phyloP scores from a whole-genome alignment of 352 stramenopile species.

The Hyaloperonospora arabidopsidis region DNA sequence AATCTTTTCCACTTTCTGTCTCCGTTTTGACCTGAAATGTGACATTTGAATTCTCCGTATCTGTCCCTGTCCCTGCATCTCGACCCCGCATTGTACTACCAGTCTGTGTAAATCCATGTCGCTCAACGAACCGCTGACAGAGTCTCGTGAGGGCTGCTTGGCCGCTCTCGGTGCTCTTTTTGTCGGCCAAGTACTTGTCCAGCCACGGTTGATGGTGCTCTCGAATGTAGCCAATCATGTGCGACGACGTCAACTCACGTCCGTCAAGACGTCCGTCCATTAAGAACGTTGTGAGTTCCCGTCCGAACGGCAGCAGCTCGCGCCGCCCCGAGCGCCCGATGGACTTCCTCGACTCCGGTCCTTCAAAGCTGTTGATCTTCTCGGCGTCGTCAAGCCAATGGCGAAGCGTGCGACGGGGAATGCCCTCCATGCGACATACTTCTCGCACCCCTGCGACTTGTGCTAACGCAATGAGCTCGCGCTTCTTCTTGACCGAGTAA shows the following conservation, averaged over 20 bases:
- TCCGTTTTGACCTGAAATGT: neutral
- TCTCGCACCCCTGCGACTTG: constrained; percentile 30
- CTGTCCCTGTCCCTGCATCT: constrained; percentile 2
- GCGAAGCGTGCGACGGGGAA: constrained; percentile 32
- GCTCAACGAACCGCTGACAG: constrained; percentile 34
- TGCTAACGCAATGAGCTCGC: constrained; percentile 35
- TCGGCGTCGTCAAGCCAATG: constrained; percentile 40
- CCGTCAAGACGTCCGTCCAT: constrained; percentile 18
- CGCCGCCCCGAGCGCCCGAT: constrained; percentile 34
- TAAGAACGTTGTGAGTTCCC: constrained; percentile 25
- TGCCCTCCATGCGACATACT: constrained; percentile 31
- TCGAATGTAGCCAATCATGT: constrained; percentile 40
- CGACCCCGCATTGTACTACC: neutral
- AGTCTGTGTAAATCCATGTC: constrained; percentile 26
- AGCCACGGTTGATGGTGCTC: constrained; percentile 30
- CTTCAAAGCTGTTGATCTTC: constrained; percentile 38
- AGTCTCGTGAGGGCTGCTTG: constrained; percentile 33
- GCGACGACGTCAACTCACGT: constrained; percentile 32
- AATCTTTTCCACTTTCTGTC: neutral
- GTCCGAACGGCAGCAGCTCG: constrained; percentile 33
- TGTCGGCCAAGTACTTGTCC: constrained; percentile 28
- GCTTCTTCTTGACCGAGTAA: constrained; percentile 41
- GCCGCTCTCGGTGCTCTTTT: constrained; percentile 38
- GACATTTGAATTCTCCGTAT: neutral
- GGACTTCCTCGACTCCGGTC: constrained; percentile 32